Conservation (phyloP, 2,329 filamentous ascomycete genomes). For the Pseudonectria buxi region DNA sequence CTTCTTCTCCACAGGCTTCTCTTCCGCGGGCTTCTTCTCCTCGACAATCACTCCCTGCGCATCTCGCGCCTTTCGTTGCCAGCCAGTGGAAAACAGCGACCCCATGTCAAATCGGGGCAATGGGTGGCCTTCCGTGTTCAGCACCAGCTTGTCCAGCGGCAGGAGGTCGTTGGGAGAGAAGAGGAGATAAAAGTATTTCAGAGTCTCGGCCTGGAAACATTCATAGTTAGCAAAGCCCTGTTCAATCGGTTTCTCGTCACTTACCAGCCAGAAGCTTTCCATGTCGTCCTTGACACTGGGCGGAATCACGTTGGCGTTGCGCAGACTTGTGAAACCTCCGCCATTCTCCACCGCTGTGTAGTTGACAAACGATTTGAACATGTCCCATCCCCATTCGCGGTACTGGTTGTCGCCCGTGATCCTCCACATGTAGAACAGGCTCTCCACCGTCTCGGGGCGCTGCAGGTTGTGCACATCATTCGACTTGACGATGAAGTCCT, state of each 20-base stretch:
- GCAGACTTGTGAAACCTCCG: constrained; percentile 75
- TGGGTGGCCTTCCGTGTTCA: constrained; percentile 94
- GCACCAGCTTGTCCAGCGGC: constrained; percentile 77
- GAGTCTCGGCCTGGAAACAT: constrained; percentile 70
- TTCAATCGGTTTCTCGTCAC: constrained; percentile 23
- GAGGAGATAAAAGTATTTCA: constrained; percentile 95
- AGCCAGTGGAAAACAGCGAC: constrained; percentile 71
- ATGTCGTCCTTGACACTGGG: constrained; percentile 76
- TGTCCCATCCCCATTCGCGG: constrained; percentile 96
- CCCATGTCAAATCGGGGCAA: constrained; percentile 82
- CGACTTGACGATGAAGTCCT: constrained; percentile 73
- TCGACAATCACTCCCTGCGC: constrained; percentile 33
- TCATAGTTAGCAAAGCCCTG: constrained; percentile 8
- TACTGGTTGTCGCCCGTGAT: constrained; percentile 88
- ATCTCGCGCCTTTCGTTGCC: constrained; percentile 62
- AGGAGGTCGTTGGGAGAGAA: constrained; percentile 80
- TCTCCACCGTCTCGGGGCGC: constrained; percentile 93
- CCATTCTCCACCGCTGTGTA: constrained; percentile 73
- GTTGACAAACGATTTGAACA: constrained; percentile 88
- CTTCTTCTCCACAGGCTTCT: constrained; percentile 4
- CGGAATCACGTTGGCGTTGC: constrained; percentile 66
- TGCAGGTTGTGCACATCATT: constrained; percentile 90
- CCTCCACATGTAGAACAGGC: constrained; percentile 96
- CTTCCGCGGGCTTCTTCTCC: constrained; percentile 10
- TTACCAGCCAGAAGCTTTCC: constrained; percentile 97